These are phyloP conservation scores for Alnus glutinosa DNA, from an alignment of 306 rosid genomes.

Conservation along the genomic window DNA sequence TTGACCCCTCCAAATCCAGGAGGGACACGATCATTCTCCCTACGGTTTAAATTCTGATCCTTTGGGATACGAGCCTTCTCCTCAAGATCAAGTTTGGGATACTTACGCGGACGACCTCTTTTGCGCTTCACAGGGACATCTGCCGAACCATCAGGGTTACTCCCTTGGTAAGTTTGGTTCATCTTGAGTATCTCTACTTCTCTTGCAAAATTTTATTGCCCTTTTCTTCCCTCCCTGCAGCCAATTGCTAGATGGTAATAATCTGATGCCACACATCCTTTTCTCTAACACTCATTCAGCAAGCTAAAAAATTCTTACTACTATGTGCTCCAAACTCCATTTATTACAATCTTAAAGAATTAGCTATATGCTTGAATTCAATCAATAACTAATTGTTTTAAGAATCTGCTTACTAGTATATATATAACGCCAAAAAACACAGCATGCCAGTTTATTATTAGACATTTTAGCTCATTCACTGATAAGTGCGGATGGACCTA, in stretches of 20 bases:
- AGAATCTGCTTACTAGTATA: neutral
- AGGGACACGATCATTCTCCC: slow-evolving; percentile 39
- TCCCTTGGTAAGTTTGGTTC: slow-evolving; percentile 60
- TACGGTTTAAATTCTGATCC: slow-evolving; percentile 41
- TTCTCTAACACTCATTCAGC: neutral
- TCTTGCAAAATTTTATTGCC: slow-evolving; percentile 13
- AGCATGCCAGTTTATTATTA: neutral
- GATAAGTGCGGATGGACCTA: neutral
- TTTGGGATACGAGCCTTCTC: slow-evolving; percentile 35
- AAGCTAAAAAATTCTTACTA: neutral
- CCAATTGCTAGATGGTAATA: neutral
- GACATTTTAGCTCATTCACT: neutral
- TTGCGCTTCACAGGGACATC: slow-evolving; percentile 79
- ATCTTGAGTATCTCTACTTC: slow-evolving; percentile 34
- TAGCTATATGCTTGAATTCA: neutral
- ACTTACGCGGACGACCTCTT: slow-evolving; percentile 96
- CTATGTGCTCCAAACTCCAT: neutral
- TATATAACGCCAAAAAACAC: neutral
- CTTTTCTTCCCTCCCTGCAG: slow-evolving; percentile 27
- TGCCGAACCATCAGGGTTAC: slow-evolving; percentile 53
- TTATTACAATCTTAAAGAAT: neutral
- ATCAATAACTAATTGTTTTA: neutral
- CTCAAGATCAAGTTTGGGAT: slow-evolving; percentile 55
- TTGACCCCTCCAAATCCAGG: slow-evolving; percentile 55
- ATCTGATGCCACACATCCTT: neutral